Percentiles rank a stretch among this genome's conserved stretches.
These are phyloP conservation scores for Aspergillus sp. DNA, from an alignment of 2,329 filamentous ascomycete genomes.

Conservation along the genomic window DNA sequence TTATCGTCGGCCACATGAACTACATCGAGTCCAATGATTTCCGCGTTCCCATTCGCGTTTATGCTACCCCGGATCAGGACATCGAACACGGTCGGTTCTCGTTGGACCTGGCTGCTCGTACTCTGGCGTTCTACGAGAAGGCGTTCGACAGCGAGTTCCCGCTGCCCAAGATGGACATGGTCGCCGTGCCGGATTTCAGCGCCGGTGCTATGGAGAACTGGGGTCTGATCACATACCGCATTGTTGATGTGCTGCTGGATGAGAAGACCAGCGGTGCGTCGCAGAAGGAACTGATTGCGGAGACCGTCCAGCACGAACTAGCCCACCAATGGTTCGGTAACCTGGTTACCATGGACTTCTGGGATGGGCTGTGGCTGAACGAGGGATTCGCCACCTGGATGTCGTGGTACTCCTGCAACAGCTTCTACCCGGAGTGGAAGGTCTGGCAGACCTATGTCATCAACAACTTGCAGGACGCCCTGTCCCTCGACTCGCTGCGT, in stretches of 20 bases:
- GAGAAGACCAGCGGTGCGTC: conserved; percentile 84
- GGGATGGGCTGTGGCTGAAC: conserved; percentile 95
- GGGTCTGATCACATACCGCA: conserved; percentile 90
- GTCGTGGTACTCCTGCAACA: conserved; percentile 90
- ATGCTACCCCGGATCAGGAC: conserved; percentile 79
- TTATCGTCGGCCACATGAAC: conserved; percentile 89
- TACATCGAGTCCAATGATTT: conserved; percentile 88
- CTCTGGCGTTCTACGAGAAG: conserved; percentile 90
- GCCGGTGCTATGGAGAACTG: conserved; percentile 98
- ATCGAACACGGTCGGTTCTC: conserved; percentile 90
- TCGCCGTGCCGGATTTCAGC: conserved; percentile 91
- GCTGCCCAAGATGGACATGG: conserved; percentile 91
- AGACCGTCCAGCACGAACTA: conserved; percentile 93
- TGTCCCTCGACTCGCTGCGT: conserved; percentile 79
- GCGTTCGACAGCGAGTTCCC: conserved; percentile 83
- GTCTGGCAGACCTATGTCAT: conserved; percentile 95
- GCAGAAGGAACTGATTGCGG: conserved; percentile 85
- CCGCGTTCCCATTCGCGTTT: conserved; percentile 87
- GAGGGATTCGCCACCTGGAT: conserved; percentile 88
- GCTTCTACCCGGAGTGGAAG: conserved; percentile 96
- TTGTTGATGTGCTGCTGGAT: conserved; percentile 82
- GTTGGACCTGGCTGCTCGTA: conserved; percentile 78
- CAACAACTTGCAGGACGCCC: conserved; percentile 79
- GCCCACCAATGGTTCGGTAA: conserved; percentile 99
- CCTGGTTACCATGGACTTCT: conserved; percentile 96